Base-by-base conservation (phyloP, 192 early-diverging fungal species). In the Lobosporangium transversale region DNA sequence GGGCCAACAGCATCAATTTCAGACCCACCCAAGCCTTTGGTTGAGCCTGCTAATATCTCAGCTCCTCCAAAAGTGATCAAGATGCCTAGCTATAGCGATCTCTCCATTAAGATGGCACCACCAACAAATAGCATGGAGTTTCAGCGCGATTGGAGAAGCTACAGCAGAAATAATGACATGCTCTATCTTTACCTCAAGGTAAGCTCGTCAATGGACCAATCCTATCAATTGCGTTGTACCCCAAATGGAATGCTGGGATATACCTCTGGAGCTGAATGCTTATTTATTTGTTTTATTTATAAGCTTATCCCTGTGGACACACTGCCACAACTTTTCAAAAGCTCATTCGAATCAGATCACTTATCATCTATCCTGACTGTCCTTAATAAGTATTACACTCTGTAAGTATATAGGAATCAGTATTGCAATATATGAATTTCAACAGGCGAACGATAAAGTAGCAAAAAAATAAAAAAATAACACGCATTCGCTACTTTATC, bases 121-220 rank as follows among this genome's bases (percentile, higher is more conserved):
- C 88, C 89, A 12, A 79, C 51, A n/a, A 89, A 86, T 14, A 87
- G 87, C 51, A 83, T 79, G 63, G 92, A 93, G 50, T 92, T 93
- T 64, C 87, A 92, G 54, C 75, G 89, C 8, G 88, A 91, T 52
- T 93, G 91, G 90, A 89, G 88, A 59, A 82, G 79, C 50, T 80
- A 86, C 26, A 85, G 81, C 54, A 51, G 58, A 53, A 84, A 87
- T 10, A 62, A 67, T 21, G 70, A 75, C 12, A 53, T 79, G 10
- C 56, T 89, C 15, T 92, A 89, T 61, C 55, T 70, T 3, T 88
- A 89, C 49, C 64, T 93, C 40, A 89, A 91, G 80, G 89, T 91
- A 81, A 5, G 21, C 14, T 20, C n/a, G 5, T 48, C n/a, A n/a
- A n/a, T n/a, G n/a, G n/a, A n/a, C n/a, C n/a, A n/a, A n/a, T n/a